Evolutionary conservation across 1,139 yeast species (phyloP), one percentile per base, ranked within the genome.

Genomic region (Pichia sp.): DNA sequence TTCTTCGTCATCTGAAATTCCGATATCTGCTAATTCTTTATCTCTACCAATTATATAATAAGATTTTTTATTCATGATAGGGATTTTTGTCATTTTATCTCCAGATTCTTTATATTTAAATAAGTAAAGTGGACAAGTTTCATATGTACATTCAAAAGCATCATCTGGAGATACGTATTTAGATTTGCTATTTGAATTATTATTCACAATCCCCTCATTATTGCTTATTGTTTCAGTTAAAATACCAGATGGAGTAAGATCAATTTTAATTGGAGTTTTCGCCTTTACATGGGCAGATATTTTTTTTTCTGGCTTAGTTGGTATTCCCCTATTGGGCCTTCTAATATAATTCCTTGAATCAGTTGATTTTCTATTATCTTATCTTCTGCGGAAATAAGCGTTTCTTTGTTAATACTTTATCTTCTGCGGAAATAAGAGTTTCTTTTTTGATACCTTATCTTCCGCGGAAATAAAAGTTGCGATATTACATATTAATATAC

Each of bases 21-120:
- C 59, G 3, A 78, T 66, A 53, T 78, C 78, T 24, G 68, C 70
- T 1, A 71, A 56, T 11, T 65, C 59, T 4, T 55, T 53, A 48
- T 73, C 78, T 34, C 80, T 62, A 0, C 84, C 84, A 12, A 78
- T 54, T 3, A 74, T 37, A 30, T 54, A 53, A 37, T 38, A 58
- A 1, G 64, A 58, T 37, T 56, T 55, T 20, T 43, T 49, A 23
- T 52, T 53, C 5, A 45, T 37, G 4, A 59, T 37, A 2, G 58
- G 53, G 1, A 59, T 47, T 35, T 48, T 50, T 1, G 16, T 34
- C 25, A 51, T 53, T 12, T 39, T 40, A 4, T 46, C 41, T 3
- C 45, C 44, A 6, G 33, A 32, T n/a, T 46, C 48, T 10, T 49
- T 38, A 35, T 43, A 44, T 31, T 44, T 48, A 30, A 50, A 48